Conservation (phyloP, 2,329 filamentous ascomycete genomes). For the Teratosphaeria pseudoeucalypti region DNA sequence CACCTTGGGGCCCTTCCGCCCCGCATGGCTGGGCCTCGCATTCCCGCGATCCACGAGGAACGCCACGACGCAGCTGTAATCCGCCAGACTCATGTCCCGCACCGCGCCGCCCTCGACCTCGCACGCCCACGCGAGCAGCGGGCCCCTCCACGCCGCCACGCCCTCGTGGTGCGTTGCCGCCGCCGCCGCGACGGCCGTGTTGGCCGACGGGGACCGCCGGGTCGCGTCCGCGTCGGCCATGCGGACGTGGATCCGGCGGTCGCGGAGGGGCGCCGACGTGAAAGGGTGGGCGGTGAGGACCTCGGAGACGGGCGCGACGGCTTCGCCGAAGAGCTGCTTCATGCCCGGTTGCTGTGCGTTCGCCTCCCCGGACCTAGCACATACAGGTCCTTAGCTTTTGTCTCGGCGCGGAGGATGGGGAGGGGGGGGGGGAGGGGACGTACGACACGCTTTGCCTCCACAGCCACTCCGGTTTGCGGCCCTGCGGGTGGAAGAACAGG, state of each 20-base stretch:
- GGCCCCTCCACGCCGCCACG: neutral
- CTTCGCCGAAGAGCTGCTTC: neutral
- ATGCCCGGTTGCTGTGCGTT: neutral
- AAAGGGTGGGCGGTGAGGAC: neutral
- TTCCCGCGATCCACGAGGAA: neutral
- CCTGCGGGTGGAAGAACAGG: neutral
- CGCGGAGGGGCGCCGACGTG: neutral
- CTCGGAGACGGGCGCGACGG: neutral
- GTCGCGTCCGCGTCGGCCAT: neutral
- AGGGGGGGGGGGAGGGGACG: neutral
- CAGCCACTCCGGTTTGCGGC: neutral
- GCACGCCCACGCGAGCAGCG: neutral
- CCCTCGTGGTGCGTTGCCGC: neutral
- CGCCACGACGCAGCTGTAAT: neutral
- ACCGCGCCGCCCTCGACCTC: neutral
- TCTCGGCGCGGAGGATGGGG: no score
- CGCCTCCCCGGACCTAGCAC: no score
- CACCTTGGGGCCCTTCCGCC: neutral
- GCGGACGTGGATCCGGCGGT: neutral
- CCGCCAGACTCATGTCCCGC: neutral
- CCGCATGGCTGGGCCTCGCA: neutral
- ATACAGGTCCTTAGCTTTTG: neutral
- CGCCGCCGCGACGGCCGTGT: neutral
- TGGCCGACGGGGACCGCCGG: neutral
- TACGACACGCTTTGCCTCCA: neutral